Base-by-base conservation (phyloP, 202 grass and related monocot species). In the Saccharum hybrid region DNA sequence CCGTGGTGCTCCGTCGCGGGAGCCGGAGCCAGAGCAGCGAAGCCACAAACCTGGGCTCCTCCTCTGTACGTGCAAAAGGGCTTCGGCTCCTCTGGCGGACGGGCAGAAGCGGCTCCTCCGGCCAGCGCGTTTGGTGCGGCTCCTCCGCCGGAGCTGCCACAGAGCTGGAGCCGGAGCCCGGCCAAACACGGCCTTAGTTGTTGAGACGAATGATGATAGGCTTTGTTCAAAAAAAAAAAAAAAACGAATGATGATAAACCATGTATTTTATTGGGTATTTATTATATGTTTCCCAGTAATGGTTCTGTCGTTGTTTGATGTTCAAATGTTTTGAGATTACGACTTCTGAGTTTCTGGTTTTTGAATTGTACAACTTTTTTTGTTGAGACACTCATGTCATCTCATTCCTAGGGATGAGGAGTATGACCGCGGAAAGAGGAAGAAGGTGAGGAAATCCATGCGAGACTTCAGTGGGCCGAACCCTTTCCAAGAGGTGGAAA, bases 361-460 rank as follows among this genome's bases (percentile, higher is more conserved):
- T 66, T 30, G n/a, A 12, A 80, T 46, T 41, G 36, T 42, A 46
- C 38, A 40, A 72, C 37, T 56, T n/a, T 56, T 41, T 21, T 33
- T 2, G 0, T 36, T 64, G 49, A 42, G 10, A 30, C 9, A 65
- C 18, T 46, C 8, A 67, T 72, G 15, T 63, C 16, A 65, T 51
- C 4, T 71, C 77, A 46, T 33, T 81, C 34, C 1, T 42, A 92
- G 94, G 84, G 88, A 88, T 8, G 92, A 92, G 72, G 86, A 90
- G 39, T 97, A 97, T n/a, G 90, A 97, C 42, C 71, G 63, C 0
- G 90, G 94, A 16, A 94, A 30, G 72, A 84, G 68, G 62, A 97
- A 93, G 83, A 94, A 97, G 82, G 49, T 86, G 10, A 91, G 80
- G 72, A 94, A 80, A 62, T 69, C 73, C 14, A 38, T 22, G 33